Percentiles rank a stretch among this genome's conserved stretches.
Evolutionary conservation across 202 grass and related monocot species (phyloP).

Genomic region (Tripidium arundinaceum): DNA sequence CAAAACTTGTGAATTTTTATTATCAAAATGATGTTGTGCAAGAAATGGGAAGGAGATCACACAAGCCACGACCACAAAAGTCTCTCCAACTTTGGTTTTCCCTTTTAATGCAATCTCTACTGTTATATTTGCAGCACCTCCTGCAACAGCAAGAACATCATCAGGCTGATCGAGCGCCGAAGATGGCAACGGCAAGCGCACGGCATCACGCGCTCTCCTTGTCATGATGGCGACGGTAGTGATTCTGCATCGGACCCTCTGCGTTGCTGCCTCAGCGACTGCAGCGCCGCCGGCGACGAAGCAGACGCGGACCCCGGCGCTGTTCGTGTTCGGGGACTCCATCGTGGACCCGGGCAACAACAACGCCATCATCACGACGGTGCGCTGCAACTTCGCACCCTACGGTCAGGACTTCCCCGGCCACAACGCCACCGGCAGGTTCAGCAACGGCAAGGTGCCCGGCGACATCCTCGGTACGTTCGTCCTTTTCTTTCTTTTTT

Average conservation of each 20-base stretch:
- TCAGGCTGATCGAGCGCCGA: not conserved
- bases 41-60: not conserved
- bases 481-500: not conserved
- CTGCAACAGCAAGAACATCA: not conserved
- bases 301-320: constrained; percentile 33
- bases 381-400: constrained; percentile 60
- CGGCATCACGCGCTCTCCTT: not conserved
- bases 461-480: constrained; percentile 63
- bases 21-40: not conserved
- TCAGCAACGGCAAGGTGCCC: constrained; percentile 83
- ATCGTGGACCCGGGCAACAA: constrained; percentile 87
- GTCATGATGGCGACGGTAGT: not conserved
- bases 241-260: not conserved
- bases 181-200: constrained; percentile 9
- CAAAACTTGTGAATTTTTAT: not conserved
- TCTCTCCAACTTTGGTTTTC: not conserved
- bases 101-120: not conserved
- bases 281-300: constrained; percentile 1
- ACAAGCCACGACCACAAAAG: not conserved
- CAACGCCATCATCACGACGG: constrained; percentile 51
- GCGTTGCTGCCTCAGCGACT: not conserved
- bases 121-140: not conserved
- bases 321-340: constrained; percentile 77
- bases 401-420: constrained; percentile 74
- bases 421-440: constrained; percentile 64